A percentile compares a stretch with the other conserved stretches of the same genome.
Conservation (phyloP, 768 basidiomycete genomes). For the Rickenella mellea region DNA sequence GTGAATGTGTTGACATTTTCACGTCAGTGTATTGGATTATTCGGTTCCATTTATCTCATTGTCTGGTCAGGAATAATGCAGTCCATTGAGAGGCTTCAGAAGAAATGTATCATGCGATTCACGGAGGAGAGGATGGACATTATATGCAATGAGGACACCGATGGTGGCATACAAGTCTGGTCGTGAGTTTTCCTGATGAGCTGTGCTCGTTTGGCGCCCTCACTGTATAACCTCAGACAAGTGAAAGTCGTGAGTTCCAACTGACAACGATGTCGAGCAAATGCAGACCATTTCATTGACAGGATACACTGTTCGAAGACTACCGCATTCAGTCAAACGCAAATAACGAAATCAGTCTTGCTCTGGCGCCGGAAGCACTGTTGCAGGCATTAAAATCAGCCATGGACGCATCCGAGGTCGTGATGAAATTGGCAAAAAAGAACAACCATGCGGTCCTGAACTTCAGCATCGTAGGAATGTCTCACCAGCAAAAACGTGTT, state of each 20-base stretch:
- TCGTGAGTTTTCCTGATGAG: constrained; percentile 32
- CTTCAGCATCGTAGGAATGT: constrained; percentile 63
- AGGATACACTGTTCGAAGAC: constrained; percentile 49
- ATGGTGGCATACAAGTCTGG: constrained; percentile 86
- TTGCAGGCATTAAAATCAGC: constrained; percentile 61
- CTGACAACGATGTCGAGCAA: background rate
- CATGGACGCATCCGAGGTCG: constrained; percentile 44
- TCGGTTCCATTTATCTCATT: background rate
- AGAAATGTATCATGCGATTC: constrained; percentile 76
- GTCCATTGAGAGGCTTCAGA: constrained; percentile 75
- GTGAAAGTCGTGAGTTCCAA: constrained; percentile 12
- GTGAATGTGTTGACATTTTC: constrained; percentile 50
- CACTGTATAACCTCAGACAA: constrained; percentile 3
- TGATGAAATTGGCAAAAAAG: constrained; percentile 84
- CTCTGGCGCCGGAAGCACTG: constrained; percentile 66
- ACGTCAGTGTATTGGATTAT: constrained; percentile 24
- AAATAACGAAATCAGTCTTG: constrained; percentile 69
- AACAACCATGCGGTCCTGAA: constrained; percentile 67
- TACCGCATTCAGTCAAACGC: constrained; percentile 87
- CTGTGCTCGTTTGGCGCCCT: too few species aligned
- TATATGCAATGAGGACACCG: constrained; percentile 73
- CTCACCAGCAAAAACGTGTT: constrained; percentile 52
- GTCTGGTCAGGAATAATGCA: constrained; percentile 57
- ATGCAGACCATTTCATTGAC: constrained; percentile 46
- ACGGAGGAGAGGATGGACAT: constrained; percentile 66